A percentile compares a stretch with the other conserved stretches of the same genome.
Evolutionary conservation across 78 protist genomes (phyloP).

Genomic region (Dictyostelium discoideum): DNA sequence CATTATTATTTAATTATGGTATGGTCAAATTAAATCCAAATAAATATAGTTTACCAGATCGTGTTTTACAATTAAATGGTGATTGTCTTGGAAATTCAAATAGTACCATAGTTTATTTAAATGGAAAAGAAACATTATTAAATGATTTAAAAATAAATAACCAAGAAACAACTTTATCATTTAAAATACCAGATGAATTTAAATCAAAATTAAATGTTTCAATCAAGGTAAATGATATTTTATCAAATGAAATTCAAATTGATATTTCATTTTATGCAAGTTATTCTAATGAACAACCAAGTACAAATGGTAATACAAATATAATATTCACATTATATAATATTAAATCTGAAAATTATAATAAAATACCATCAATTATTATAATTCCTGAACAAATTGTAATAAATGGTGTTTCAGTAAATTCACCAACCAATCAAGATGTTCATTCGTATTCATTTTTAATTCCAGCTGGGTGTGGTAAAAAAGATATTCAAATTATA

Average conservation of each 20-base stretch:
- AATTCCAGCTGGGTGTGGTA: background rate
- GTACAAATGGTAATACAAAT: background rate
- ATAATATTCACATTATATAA: background rate
- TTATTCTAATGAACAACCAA: background rate
- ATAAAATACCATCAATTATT: background rate
- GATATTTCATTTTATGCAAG: background rate
- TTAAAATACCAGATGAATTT: background rate
- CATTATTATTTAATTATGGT: too few relatives aligned
- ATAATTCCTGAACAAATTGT: too few relatives aligned
- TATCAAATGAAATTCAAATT: background rate
- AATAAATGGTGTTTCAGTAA: background rate
- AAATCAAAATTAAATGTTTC: background rate
- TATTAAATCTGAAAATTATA: background rate
- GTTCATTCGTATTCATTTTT: background rate
- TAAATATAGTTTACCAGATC: background rate
- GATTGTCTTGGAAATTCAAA: background rate
- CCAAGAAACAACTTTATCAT: background rate
- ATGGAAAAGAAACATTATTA: too few relatives aligned
- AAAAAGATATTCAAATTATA: too few relatives aligned
- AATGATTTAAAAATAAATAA: too few relatives aligned
- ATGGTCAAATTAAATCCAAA: background rate
- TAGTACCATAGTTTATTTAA: background rate
- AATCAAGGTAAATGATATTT: background rate
- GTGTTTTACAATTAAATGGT: background rate
- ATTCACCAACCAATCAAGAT: background rate